Evolutionary conservation across 768 basidiomycete species (phyloP).

Genomic region (Multifurca ochricompacta): DNA sequence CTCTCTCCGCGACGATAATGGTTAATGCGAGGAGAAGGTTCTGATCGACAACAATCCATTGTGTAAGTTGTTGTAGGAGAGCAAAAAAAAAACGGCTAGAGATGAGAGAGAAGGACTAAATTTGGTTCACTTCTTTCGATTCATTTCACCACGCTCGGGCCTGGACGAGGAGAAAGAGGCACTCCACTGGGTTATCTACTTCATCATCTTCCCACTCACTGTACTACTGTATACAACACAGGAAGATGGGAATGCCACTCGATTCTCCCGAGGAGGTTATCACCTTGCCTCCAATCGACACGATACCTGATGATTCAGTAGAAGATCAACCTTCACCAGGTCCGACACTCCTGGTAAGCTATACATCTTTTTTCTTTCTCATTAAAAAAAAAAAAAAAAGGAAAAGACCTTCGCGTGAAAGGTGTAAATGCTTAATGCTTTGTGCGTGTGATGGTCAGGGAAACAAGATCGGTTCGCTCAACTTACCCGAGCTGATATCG

Average conservation of each 20-base stretch:
- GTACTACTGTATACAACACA: neutral
- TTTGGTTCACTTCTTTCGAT: too few species aligned
- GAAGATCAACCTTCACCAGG: slow-evolving; percentile 34
- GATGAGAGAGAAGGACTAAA: too few species aligned
- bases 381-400: too few species aligned
- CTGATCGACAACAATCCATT: too few species aligned
- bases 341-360: slow-evolving; percentile 31
- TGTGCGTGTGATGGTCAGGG: slow-evolving; percentile 18
- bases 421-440: neutral
- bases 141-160: too few species aligned
- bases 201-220: too few species aligned
- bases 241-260: slow-evolving; percentile 34
- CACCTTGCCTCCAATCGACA: slow-evolving; percentile 32
- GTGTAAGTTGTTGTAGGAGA: too few species aligned
- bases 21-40: too few species aligned
- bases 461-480: slow-evolving; percentile 30
- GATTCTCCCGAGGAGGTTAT: slow-evolving; percentile 36
- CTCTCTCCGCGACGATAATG: too few species aligned
- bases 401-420: neutral
- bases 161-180: too few species aligned
- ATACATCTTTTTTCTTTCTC: neutral
- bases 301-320: slow-evolving; percentile 36
- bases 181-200: too few species aligned
- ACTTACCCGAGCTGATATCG: slow-evolving; percentile 47
- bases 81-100: too few species aligned